Conservation (phyloP, 192 early-diverging fungal genomes). For the Funneliformis geosporum region DNA sequence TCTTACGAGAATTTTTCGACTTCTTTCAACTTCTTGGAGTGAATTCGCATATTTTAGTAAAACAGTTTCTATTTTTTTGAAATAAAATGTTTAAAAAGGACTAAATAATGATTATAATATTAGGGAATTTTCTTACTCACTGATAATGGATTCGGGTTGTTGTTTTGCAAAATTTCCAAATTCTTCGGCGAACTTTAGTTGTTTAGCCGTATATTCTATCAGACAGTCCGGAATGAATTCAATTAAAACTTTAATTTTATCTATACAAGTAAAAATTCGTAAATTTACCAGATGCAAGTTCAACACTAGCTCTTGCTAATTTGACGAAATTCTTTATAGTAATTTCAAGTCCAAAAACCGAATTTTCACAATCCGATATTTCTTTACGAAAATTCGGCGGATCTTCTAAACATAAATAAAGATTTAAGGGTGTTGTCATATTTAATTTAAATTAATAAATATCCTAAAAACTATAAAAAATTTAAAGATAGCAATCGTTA, state of each 20-base stretch:
- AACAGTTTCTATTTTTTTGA: conserved; percentile 41
- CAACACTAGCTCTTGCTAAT: conserved; percentile 51
- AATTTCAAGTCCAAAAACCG: conserved; percentile 52
- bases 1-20: conserved; percentile 50
- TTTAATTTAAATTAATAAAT: not conserved
- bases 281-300: conserved; percentile 48
- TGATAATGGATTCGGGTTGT: conserved; percentile 53
- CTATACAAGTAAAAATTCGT: too few relatives aligned
- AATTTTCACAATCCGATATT: conserved; percentile 52
- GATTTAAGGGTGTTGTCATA: conserved; percentile 30
- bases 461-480: too few relatives aligned
- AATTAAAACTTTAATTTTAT: not conserved
- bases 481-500: too few relatives aligned
- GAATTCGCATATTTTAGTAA: conserved; percentile 56
- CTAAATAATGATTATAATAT: not conserved
- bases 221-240: not conserved
- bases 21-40: conserved; percentile 58
- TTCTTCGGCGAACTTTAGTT: conserved; percentile 56
- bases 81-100: not conserved
- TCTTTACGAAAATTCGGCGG: conserved; percentile 56
- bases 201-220: conserved; percentile 53
- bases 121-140: not conserved
- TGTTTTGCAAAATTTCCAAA: conserved; percentile 51
- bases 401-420: conserved; percentile 53
- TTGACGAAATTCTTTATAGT: conserved; percentile 55